These are phyloP conservation scores for Xerocomellus dryophilus DNA, from an alignment of 768 basidiomycete genomes.

Conservation along the genomic window DNA sequence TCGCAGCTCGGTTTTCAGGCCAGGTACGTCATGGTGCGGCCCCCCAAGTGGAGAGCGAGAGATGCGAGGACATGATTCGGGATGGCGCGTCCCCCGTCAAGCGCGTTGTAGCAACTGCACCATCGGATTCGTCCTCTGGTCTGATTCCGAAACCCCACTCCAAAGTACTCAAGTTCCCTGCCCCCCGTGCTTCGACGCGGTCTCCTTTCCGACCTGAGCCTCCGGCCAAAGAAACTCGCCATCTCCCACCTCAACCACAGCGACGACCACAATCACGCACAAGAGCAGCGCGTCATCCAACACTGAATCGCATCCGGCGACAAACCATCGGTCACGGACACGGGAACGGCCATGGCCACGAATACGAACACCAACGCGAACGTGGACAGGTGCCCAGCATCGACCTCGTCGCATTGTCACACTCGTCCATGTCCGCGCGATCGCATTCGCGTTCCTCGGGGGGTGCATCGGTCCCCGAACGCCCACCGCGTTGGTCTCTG, in stretches of 20 bases:
- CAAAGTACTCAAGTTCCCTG: conserved; percentile 12
- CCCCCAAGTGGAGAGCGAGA: not conserved
- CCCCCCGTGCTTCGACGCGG: conserved; percentile 15
- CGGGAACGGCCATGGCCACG: not conserved
- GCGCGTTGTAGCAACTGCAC: not conserved
- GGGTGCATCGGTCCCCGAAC: not conserved
- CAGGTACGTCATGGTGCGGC: not conserved
- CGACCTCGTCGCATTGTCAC: conserved; percentile 21
- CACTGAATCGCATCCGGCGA: conserved; percentile 16
- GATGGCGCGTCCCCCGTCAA: conserved; percentile 3
- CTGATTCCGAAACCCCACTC: not conserved
- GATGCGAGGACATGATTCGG: not conserved
- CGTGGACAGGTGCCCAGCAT: conserved; percentile 16
- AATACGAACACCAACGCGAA: not conserved
- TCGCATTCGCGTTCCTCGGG: conserved; percentile 13
- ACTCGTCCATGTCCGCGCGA: conserved; percentile 9
- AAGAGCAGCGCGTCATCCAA: conserved; percentile 9
- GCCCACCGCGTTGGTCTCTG: conserved; percentile 19
- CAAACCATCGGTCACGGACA: conserved; percentile 9
- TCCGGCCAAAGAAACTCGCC: not conserved
- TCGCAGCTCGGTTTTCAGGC: conserved; percentile 1
- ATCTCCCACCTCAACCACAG: not conserved
- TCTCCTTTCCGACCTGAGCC: conserved; percentile 20
- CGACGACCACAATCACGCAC: not conserved
- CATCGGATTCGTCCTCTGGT: not conserved